Percentiles rank a stretch among this genome's conserved stretches.
These are phyloP conservation scores for Harringtonia lauricola DNA, from an alignment of 2,329 filamentous ascomycete genomes.

Conservation along the genomic window DNA sequence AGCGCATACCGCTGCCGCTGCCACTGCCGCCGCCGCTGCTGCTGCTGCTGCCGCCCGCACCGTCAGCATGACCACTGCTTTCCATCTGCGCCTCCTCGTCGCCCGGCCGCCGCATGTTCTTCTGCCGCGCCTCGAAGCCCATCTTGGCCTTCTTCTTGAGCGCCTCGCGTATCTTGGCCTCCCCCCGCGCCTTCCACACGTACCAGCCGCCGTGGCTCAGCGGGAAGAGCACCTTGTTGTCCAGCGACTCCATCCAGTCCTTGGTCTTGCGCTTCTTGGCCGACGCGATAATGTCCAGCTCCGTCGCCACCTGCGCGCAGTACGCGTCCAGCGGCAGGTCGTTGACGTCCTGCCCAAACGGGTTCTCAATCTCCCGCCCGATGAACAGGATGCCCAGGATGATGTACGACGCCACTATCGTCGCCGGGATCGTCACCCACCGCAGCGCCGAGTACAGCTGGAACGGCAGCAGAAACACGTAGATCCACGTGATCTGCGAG, in stretches of 20 bases:
- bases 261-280: slow-evolving; percentile 36
- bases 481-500: slow-evolving; percentile 67
- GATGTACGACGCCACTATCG: slow-evolving; percentile 56
- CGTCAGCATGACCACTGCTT: no score
- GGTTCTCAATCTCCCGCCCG: slow-evolving; percentile 59
- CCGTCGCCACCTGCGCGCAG: slow-evolving; percentile 51
- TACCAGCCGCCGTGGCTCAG: slow-evolving; percentile 32
- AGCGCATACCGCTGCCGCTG: background rate
- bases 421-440: slow-evolving; percentile 64
- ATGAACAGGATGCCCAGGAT: slow-evolving; percentile 59
- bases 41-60: background rate
- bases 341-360: slow-evolving; percentile 59
- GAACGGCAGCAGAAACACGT: slow-evolving; percentile 62
- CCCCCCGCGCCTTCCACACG: slow-evolving; percentile 35
- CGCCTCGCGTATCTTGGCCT: slow-evolving; percentile 33
- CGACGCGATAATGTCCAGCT: slow-evolving; percentile 53
- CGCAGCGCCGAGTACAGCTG: slow-evolving; percentile 48
- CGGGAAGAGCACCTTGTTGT: slow-evolving; percentile 29
- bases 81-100: no score
- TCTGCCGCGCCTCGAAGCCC: slow-evolving; percentile 18
- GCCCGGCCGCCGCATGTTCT: no score
- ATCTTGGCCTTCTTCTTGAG: slow-evolving; percentile 24
- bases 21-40: background rate
- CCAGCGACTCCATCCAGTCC: slow-evolving; percentile 32
- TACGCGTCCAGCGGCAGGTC: slow-evolving; percentile 55